Percentiles rank a stretch among this genome's conserved stretches.
These are phyloP conservation scores for Vitis labrusca DNA, from an alignment of 164 flowering plant genomes.

Conservation along the genomic window DNA sequence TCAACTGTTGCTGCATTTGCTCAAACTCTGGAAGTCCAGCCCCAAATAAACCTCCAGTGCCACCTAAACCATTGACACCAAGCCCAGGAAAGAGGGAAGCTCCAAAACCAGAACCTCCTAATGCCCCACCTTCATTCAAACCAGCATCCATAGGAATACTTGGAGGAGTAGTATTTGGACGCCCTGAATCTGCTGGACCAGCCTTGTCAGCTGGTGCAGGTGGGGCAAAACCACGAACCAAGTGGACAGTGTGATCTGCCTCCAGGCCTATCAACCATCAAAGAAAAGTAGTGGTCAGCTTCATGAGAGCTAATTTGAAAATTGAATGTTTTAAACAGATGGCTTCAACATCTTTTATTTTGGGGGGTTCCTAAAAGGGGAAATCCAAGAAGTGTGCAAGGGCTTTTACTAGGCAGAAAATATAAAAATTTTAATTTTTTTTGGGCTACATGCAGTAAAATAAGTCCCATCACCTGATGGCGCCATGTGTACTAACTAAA, in stretches of 20 bases:
- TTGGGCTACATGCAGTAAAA: no score
- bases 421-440: no score
- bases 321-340: no score
- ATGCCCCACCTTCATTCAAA: slow-evolving; percentile 42
- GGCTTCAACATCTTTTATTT: no score
- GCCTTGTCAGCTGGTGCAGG: slow-evolving; percentile 44
- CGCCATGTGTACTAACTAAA: no score
- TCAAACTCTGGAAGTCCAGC: slow-evolving; percentile 49
- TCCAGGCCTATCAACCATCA: slow-evolving; percentile 51
- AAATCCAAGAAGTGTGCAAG: no score
- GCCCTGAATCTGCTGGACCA: slow-evolving; percentile 36
- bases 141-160: slow-evolving; percentile 30
- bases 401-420: no score
- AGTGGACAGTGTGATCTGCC: slow-evolving; percentile 81
- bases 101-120: slow-evolving; percentile 59
- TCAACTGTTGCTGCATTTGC: slow-evolving; percentile 50
- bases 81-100: slow-evolving; percentile 65
- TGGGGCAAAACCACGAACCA: slow-evolving; percentile 76
- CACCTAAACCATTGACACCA: slow-evolving; percentile 36
- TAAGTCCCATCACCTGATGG: no score
- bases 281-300: not conserved
- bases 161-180: slow-evolving; percentile 28
- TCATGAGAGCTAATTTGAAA: no score
- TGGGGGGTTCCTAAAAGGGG: no score
- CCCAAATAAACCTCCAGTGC: slow-evolving; percentile 30